Conservation (phyloP, 805 yeast species). For the Hanseniaspora jakobsenii region DNA sequence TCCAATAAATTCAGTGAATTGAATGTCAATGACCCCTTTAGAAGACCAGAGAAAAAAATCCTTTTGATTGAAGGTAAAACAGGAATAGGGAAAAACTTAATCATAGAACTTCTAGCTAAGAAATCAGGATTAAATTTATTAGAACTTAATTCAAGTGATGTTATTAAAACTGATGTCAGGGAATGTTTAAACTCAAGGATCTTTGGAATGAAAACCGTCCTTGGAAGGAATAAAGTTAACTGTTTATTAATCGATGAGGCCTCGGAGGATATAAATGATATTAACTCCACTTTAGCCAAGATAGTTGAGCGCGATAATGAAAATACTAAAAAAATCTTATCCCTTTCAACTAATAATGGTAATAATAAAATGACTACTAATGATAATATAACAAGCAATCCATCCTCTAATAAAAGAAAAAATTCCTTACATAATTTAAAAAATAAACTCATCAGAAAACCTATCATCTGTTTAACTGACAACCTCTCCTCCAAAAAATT, state of each 20-base stretch:
- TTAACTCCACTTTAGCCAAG: constrained; percentile 47
- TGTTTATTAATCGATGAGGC: constrained; percentile 87
- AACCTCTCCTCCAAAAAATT: constrained; percentile 66
- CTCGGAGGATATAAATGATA: constrained; percentile 41
- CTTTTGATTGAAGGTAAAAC: constrained; percentile 82
- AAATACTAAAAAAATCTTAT: constrained; percentile 32
- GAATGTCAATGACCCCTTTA: constrained; percentile 35
- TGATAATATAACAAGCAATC: neutral
- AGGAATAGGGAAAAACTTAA: constrained; percentile 85
- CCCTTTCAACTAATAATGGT: constrained; percentile 16
- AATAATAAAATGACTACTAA: no score
- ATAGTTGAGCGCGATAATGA: constrained; percentile 45
- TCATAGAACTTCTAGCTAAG: constrained; percentile 70
- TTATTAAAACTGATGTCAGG: constrained; percentile 48
- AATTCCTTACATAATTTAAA: constrained; percentile 25
- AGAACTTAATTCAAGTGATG: constrained; percentile 81
- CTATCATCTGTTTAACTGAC: constrained; percentile 86
- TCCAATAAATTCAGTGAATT: constrained; percentile 15
- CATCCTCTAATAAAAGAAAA: constrained; percentile 19
- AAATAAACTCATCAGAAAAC: constrained; percentile 48
- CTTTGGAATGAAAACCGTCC: constrained; percentile 44
- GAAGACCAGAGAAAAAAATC: constrained; percentile 51
- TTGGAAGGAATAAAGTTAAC: constrained; percentile 56
- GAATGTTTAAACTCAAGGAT: constrained; percentile 51
- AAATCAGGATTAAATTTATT: constrained; percentile 70